Percentiles rank a stretch among this genome's conserved stretches.
phyloP scores from a whole-genome alignment of 768 basidiomycete species.

The Lentinula raphanica region DNA sequence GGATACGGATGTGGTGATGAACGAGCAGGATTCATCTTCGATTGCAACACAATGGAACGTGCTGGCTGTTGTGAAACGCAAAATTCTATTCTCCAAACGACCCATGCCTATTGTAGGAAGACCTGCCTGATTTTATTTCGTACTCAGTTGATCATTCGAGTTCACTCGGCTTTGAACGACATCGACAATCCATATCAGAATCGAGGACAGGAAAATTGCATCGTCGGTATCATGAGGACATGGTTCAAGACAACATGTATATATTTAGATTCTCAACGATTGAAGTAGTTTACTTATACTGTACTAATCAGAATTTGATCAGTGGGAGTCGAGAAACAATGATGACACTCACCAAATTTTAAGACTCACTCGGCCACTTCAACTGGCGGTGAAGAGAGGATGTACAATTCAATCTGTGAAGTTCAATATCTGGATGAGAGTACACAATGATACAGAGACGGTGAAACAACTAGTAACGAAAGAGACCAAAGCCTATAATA shows the following conservation, averaged over 20 bases:
- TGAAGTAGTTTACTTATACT: too few species aligned
- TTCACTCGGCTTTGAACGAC: too few species aligned
- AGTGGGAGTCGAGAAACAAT: neutral
- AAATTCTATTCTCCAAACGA: slow-evolving; percentile 78
- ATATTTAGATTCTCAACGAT: too few species aligned
- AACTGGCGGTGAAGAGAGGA: neutral
- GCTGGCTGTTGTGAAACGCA: slow-evolving; percentile 69
- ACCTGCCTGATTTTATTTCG: neutral
- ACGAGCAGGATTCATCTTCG: slow-evolving; percentile 10
- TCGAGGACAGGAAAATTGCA: too few species aligned
- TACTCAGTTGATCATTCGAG: too few species aligned
- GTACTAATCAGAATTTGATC: too few species aligned
- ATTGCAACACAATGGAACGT: slow-evolving; percentile 46
- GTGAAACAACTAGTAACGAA: too few species aligned
- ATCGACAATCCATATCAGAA: too few species aligned
- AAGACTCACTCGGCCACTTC: neutral
- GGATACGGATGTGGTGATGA: neutral
- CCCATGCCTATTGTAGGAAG: slow-evolving; percentile 63
- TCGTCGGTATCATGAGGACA: too few species aligned
- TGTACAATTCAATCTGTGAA: neutral
- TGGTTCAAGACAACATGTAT: neutral
- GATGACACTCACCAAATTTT: neutral
- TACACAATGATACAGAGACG: neutral
- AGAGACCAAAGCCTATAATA: too few species aligned
- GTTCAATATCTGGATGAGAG: neutral